Conservation (phyloP, 306 rosid genomes). For the Cicer arietinum region DNA sequence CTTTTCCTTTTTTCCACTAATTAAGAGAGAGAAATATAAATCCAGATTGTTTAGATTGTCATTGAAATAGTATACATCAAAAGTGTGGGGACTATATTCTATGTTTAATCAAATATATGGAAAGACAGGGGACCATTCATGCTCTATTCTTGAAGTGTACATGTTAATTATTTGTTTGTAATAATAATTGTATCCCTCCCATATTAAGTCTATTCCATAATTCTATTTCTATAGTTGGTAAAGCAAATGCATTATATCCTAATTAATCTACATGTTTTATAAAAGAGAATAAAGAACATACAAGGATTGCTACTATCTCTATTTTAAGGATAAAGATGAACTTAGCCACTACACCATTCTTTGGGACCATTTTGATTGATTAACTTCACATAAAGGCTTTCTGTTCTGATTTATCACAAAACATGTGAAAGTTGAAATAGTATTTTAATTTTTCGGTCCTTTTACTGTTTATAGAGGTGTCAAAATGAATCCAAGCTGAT, state of each 20-base stretch:
- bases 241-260: slow-evolving; percentile 40
- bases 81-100: slow-evolving; percentile 48
- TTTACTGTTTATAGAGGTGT: too few relatives aligned
- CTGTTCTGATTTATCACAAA: slow-evolving; percentile 35
- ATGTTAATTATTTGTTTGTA: not conserved
- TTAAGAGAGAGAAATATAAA: slow-evolving; percentile 37
- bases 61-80: slow-evolving; percentile 31
- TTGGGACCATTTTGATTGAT: slow-evolving; percentile 34
- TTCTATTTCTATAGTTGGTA: not conserved
- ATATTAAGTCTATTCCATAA: too few relatives aligned
- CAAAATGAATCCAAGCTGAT: not conserved
- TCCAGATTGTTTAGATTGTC: slow-evolving; percentile 39
- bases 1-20: not conserved
- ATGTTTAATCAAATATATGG: slow-evolving; percentile 41
- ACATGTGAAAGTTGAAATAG: slow-evolving; percentile 10
- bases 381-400: slow-evolving; percentile 29
- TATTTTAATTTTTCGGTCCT: too few relatives aligned
- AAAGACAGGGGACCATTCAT: slow-evolving; percentile 39
- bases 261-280: slow-evolving; percentile 21
- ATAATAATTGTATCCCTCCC: not conserved
- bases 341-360: slow-evolving; percentile 27
- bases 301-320: slow-evolving; percentile 19
- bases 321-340: slow-evolving; percentile 36
- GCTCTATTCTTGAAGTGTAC: slow-evolving; percentile 21
- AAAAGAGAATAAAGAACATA: slow-evolving; percentile 41